Base-by-base conservation (phyloP, 441 rosid species). In the Croton setiger region DNA sequence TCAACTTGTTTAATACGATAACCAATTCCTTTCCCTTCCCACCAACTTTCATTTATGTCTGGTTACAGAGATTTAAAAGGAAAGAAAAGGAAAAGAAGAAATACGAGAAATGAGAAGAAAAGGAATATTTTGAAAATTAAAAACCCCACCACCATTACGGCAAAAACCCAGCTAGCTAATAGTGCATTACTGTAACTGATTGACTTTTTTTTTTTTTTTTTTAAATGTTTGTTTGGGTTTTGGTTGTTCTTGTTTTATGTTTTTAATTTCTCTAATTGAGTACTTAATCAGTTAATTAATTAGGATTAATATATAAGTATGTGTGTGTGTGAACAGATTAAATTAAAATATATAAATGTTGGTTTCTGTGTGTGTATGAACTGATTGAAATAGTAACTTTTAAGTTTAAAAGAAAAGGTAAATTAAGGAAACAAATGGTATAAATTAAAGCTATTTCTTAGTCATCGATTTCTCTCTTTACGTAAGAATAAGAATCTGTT, bases 1-100 rank as follows among this genome's bases (percentile, higher is more conserved):
- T 52, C 81, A 63, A 72, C 66, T 71, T 72, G 64, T 73, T 54
- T 33, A 45, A 67, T 52, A 54, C 21, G 63, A 68, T 44, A 65
- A 51, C 12, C 72, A 73, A 66, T 59, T 64, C 18, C 31, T 14
- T 17, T 48, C 69, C 52, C 57, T 43, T 36, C 39, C 39, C 6
- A 36, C 39, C 39, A 3, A 5, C 39, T 36, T 5, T 36, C 41
- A 35, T 62, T 44, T 18, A 47, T 64, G 67, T 62, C 71, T 75
- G 72, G 65, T 70, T 70, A 43, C 21, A 55, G 13, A 44, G 41
- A 21, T 20, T 59, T 4, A 37, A 71, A 45, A 49, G 49, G 15
- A 20, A 5, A 13, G 23, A 3, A 27, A 17, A 4, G 31, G 12
- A 27, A 41, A 36, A 41, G 4, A 7, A 57, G 33, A 15, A 20